These are phyloP conservation scores for Lomentospora prolificans DNA, from an alignment of 2,329 filamentous ascomycete species.

Conservation along the genomic window DNA sequence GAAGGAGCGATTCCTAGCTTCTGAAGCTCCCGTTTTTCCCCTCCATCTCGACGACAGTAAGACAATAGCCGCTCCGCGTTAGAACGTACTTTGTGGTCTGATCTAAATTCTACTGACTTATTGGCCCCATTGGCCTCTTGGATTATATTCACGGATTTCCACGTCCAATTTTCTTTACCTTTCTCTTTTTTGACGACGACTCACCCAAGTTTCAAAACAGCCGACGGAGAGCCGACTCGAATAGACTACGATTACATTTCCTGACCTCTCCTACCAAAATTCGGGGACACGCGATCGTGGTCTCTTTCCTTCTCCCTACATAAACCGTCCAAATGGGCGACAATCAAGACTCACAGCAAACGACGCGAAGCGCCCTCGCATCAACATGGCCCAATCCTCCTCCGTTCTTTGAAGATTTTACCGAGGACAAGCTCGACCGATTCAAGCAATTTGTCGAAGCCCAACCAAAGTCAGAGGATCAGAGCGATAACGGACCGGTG, in stretches of 20 bases:
- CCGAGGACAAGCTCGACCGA: slow-evolving; percentile 52
- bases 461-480: background rate
- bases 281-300: too few species aligned
- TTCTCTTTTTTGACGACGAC: too few species aligned
- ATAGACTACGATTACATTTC: too few species aligned
- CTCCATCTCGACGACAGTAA: background rate
- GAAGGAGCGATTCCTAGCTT: background rate
- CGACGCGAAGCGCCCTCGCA: slow-evolving; percentile 34
- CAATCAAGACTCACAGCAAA: slow-evolving; percentile 29
- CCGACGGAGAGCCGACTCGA: too few species aligned
- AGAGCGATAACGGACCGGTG: background rate
- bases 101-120: background rate
- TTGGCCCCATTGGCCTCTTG: too few species aligned
- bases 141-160: too few species aligned
- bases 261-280: too few species aligned
- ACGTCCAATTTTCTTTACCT: too few species aligned
- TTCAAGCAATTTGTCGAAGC: background rate
- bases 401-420: slow-evolving; percentile 85
- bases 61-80: too few species aligned
- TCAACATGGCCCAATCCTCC: slow-evolving; percentile 79
- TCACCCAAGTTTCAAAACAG: too few species aligned
- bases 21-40: background rate
- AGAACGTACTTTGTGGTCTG: too few species aligned
- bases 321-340: slow-evolving; percentile 50
- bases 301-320: too few species aligned